A percentile compares a stretch with the other conserved stretches of the same genome.
Evolutionary conservation across 768 basidiomycete genomes (phyloP).

Genomic region (Gloeophyllum trabeum): DNA sequence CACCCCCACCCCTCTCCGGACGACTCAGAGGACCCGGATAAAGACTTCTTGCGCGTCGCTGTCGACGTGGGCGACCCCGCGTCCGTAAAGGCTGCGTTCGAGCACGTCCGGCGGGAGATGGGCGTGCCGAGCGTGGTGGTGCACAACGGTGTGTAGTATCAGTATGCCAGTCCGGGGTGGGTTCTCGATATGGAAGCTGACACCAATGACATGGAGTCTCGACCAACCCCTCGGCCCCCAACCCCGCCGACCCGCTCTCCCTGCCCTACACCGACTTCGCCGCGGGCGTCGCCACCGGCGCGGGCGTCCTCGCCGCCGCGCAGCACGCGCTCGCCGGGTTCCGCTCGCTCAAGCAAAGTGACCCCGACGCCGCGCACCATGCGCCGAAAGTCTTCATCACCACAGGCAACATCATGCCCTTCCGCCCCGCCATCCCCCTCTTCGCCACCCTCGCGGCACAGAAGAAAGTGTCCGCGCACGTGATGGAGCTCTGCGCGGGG

Average conservation of each 20-base stretch:
- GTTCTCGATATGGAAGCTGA: too few relatives aligned
- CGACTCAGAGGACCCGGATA: background rate
- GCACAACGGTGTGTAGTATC: background rate
- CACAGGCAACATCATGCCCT: background rate
- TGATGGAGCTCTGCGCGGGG: background rate
- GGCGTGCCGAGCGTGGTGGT: background rate
- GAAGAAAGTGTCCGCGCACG: background rate
- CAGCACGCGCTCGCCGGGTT: background rate
- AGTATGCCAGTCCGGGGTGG: too few relatives aligned
- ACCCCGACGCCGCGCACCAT: too few relatives aligned
- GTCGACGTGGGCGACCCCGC: background rate
- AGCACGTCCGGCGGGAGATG: background rate
- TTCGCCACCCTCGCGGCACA: background rate
- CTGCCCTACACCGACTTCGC: background rate
- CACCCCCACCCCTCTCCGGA: too few relatives aligned
- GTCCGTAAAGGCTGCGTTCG: background rate
- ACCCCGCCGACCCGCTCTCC: background rate
- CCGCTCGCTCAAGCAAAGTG: background rate
- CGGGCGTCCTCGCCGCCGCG: background rate
- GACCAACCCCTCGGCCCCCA: too few relatives aligned
- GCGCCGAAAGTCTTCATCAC: background rate
- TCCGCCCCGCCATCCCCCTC: background rate
- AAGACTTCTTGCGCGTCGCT: background rate
- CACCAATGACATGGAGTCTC: too few relatives aligned
- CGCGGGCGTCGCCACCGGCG: background rate